Conservation (phyloP, 805 yeast species). For the Metschnikowia reukaufii region DNA sequence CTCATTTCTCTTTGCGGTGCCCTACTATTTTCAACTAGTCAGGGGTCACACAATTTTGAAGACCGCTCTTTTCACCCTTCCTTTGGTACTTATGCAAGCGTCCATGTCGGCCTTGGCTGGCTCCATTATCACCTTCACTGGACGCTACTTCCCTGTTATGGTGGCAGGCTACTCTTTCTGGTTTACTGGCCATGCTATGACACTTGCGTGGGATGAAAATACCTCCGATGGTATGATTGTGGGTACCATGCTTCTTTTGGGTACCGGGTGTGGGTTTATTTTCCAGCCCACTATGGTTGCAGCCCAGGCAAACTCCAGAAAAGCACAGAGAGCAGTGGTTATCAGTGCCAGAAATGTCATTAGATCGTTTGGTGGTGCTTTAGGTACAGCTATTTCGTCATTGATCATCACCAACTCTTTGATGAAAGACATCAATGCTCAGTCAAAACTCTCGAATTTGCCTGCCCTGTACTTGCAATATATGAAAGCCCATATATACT, state of each 20-base stretch:
- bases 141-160: constrained; percentile 45
- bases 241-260: constrained; percentile 37
- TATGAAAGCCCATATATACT: constrained; percentile 31
- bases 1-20: constrained; percentile 48
- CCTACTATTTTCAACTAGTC: constrained; percentile 49
- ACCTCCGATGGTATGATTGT: constrained; percentile 37
- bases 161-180: constrained; percentile 43
- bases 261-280: constrained; percentile 47
- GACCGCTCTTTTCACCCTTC: constrained; percentile 43
- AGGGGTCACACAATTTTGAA: constrained; percentile 39
- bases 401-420: constrained; percentile 39
- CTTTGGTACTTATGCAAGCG: constrained; percentile 42
- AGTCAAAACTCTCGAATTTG: constrained; percentile 2
- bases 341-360: constrained; percentile 56
- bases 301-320: constrained; percentile 50
- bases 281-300: constrained; percentile 61
- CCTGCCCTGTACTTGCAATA: constrained; percentile 20
- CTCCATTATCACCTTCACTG: constrained; percentile 40
- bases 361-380: constrained; percentile 61
- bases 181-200: constrained; percentile 42
- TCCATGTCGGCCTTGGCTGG: constrained; percentile 46
- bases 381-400: constrained; percentile 53
- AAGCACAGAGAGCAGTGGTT: constrained; percentile 57
- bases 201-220: constrained; percentile 31
- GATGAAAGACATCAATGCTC: constrained; percentile 22